phyloP scores from a whole-genome alignment of 176 grass and related monocot genomes.

The Hordeum vulgare region DNA sequence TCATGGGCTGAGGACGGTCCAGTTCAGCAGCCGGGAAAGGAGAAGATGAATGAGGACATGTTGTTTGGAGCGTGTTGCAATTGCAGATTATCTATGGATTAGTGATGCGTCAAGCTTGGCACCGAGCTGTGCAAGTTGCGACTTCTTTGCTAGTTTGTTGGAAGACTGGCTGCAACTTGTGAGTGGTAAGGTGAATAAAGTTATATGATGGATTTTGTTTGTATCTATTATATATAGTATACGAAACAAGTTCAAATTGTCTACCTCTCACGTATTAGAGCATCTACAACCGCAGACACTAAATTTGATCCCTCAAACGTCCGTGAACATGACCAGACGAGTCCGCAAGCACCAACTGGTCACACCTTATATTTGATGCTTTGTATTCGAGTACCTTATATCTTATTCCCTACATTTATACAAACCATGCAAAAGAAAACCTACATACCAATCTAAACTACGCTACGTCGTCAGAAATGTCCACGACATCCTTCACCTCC shows the following conservation, averaged over 20 bases:
- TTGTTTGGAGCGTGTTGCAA: neutral
- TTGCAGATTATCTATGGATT: neutral
- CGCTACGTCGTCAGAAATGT: too few relatives aligned
- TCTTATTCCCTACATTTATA: too few relatives aligned
- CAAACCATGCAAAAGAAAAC: too few relatives aligned
- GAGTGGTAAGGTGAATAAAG: neutral
- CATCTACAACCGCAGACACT: too few relatives aligned
- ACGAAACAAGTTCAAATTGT: neutral
- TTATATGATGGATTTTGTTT: neutral
- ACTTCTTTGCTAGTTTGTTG: neutral
- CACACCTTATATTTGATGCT: too few relatives aligned
- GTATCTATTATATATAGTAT: neutral
- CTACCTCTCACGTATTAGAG: neutral
- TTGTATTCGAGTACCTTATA: too few relatives aligned
- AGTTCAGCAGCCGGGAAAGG: neutral
- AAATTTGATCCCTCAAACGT: too few relatives aligned
- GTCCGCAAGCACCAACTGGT: too few relatives aligned
- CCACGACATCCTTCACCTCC: too few relatives aligned
- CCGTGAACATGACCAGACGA: too few relatives aligned
- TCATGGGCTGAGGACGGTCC: neutral
- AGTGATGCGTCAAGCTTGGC: neutral
- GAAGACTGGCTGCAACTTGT: neutral
- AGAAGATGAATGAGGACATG: neutral
- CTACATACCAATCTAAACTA: too few relatives aligned
- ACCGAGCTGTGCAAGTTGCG: neutral